Percentiles rank a stretch among this genome's conserved stretches.
Conservation (phyloP, 306 rosid species). For the Canavalia ensiformis region DNA sequence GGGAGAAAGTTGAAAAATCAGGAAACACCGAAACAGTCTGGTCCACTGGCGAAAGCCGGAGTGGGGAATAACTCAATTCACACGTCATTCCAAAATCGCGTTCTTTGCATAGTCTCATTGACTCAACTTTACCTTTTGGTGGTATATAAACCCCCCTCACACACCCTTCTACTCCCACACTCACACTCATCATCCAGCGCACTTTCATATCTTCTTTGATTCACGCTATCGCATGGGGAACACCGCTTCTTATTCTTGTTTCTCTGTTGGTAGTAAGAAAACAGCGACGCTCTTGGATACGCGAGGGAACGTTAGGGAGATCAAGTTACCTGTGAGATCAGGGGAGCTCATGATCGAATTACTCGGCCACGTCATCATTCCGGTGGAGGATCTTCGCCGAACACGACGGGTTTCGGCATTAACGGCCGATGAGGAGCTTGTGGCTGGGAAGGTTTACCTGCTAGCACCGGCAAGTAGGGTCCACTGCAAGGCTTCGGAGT, state of each 20-base stretch:
- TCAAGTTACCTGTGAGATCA: conserved; percentile 52
- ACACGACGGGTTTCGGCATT: conserved; percentile 56
- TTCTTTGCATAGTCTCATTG: not conserved
- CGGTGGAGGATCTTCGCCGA: conserved; percentile 51
- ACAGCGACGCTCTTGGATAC: conserved; percentile 55
- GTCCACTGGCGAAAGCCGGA: not conserved
- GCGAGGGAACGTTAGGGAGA: conserved; percentile 48
- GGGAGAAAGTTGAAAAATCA: too few relatives aligned
- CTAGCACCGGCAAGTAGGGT: conserved; percentile 52
- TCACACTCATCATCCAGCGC: too few relatives aligned
- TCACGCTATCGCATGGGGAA: conserved; percentile 18
- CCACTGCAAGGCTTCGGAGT: conserved; percentile 50
- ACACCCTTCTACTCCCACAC: not conserved
- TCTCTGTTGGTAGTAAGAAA: not conserved
- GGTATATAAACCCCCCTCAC: not conserved
- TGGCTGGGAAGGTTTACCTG: conserved; percentile 52
- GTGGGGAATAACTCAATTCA: not conserved
- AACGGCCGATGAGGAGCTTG: conserved; percentile 61
- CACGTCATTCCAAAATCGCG: conserved; percentile 7
- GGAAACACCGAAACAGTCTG: too few relatives aligned
- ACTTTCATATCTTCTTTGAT: too few relatives aligned
- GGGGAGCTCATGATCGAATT: conserved; percentile 66
- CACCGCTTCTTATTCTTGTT: not conserved
- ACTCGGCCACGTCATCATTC: conserved; percentile 59
- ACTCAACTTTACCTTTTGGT: not conserved